These are phyloP conservation scores for Vigna nakashimae DNA, from an alignment of 306 rosid genomes.

Conservation along the genomic window DNA sequence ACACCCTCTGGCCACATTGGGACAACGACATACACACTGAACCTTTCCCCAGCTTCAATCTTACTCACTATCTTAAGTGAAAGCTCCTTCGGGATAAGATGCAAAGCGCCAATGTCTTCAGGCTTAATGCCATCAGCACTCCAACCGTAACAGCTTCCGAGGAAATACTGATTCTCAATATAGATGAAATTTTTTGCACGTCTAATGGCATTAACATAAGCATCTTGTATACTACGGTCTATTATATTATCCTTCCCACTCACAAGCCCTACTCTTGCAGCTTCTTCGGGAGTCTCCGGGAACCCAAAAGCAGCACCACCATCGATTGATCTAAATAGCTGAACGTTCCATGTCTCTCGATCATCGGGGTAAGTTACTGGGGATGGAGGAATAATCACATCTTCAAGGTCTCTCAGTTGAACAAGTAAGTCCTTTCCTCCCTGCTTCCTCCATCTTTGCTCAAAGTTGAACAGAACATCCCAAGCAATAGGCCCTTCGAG, in stretches of 20 bases:
- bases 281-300: constrained; percentile 74
- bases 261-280: constrained; percentile 65
- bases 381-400: constrained; percentile 64
- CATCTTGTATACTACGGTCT: constrained; percentile 73
- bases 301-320: constrained; percentile 83
- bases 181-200: constrained; percentile 71
- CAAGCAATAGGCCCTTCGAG: constrained; percentile 81
- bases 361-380: constrained; percentile 68
- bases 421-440: constrained; percentile 69
- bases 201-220: constrained; percentile 71
- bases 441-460: constrained; percentile 78
- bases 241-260: constrained; percentile 75
- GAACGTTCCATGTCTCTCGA: constrained; percentile 72
- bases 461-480: constrained; percentile 74
- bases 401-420: constrained; percentile 56
- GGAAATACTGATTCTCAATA: constrained; percentile 75
- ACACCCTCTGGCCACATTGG: constrained; percentile 83
- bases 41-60: constrained; percentile 79
- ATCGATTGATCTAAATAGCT: constrained; percentile 69
- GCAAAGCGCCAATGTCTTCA: constrained; percentile 68
- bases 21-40: constrained; percentile 65
- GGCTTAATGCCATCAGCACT: constrained; percentile 65
- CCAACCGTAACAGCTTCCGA: constrained; percentile 71
- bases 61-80: constrained; percentile 69
- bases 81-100: constrained; percentile 69